Percentiles rank a stretch among this genome's conserved stretches.
phyloP scores from a whole-genome alignment of 1,139 yeast genomes.

The Taphrina flavorubra region DNA sequence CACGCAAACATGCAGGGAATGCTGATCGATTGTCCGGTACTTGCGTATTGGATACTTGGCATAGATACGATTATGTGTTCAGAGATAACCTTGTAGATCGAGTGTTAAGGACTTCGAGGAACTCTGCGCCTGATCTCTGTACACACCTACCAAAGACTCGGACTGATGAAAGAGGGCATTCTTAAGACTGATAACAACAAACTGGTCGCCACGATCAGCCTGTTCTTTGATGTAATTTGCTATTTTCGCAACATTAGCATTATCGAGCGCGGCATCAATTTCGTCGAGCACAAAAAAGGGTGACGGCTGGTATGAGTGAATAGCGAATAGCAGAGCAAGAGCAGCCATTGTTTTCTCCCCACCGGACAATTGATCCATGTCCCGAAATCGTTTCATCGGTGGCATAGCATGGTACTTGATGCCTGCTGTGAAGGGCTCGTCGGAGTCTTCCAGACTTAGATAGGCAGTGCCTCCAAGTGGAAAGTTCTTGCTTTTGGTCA shows the following conservation, averaged over 20 bases:
- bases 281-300: slow-evolving; percentile 97
- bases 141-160: slow-evolving; percentile 90
- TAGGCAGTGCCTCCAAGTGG: slow-evolving; percentile 93
- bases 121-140: slow-evolving; percentile 78
- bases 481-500: slow-evolving; percentile 69
- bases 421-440: slow-evolving; percentile 84
- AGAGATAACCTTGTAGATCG: slow-evolving; percentile 52
- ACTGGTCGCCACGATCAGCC: slow-evolving; percentile 82
- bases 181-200: slow-evolving; percentile 90
- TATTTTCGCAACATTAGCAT: slow-evolving; percentile 80
- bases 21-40: too few relatives aligned
- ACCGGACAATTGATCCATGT: slow-evolving; percentile 91
- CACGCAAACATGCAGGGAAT: too few relatives aligned
- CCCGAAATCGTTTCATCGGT: slow-evolving; percentile 90
- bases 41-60: too few relatives aligned
- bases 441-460: slow-evolving; percentile 83
- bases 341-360: slow-evolving; percentile 99
- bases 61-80: too few relatives aligned
- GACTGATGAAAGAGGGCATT: slow-evolving; percentile 85
- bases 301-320: slow-evolving; percentile 88
- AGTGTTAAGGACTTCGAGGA: slow-evolving; percentile 77
- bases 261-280: slow-evolving; percentile 95
- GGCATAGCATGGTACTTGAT: slow-evolving; percentile 94
- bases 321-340: slow-evolving; percentile 84
- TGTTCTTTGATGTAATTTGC: slow-evolving; percentile 81